These are phyloP conservation scores for Colletotrichum sp. DNA, from an alignment of 2,329 filamentous ascomycete genomes.

Conservation along the genomic window DNA sequence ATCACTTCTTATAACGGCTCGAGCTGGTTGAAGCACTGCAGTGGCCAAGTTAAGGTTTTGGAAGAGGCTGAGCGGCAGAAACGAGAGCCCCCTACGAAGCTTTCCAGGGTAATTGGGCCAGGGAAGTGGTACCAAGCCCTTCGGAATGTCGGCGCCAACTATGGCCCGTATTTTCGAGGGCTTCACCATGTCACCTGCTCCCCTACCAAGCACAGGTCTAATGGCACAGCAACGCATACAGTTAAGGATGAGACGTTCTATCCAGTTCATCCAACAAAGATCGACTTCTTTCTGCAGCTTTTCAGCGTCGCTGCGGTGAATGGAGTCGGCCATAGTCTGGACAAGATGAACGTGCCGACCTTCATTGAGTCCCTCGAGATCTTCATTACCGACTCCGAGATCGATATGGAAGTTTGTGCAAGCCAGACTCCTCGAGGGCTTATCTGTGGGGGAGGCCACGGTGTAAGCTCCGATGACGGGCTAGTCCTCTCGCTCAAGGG, in stretches of 20 bases:
- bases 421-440: background rate
- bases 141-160: conserved; percentile 5
- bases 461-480: background rate
- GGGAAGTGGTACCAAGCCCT: conserved; percentile 3
- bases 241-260: background rate
- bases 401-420: background rate
- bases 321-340: background rate
- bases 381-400: background rate
- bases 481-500: background rate
- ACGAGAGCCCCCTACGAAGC: background rate
- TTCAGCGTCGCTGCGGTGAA: conserved; percentile 2
- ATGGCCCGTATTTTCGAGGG: conserved; percentile 2
- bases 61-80: background rate
- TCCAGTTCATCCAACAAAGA: background rate
- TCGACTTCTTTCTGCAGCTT: conserved; percentile 6
- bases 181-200: conserved; percentile 1
- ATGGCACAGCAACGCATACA: background rate
- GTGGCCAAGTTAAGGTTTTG: background rate
- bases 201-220: background rate
- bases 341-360: conserved; percentile 10
- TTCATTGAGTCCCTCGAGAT: background rate
- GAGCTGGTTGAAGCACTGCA: background rate
- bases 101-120: conserved; percentile 20
- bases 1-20: background rate
- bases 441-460: background rate